Evolutionary conservation across 306 rosid species (phyloP).

Genomic region (Prunus dulcis): DNA sequence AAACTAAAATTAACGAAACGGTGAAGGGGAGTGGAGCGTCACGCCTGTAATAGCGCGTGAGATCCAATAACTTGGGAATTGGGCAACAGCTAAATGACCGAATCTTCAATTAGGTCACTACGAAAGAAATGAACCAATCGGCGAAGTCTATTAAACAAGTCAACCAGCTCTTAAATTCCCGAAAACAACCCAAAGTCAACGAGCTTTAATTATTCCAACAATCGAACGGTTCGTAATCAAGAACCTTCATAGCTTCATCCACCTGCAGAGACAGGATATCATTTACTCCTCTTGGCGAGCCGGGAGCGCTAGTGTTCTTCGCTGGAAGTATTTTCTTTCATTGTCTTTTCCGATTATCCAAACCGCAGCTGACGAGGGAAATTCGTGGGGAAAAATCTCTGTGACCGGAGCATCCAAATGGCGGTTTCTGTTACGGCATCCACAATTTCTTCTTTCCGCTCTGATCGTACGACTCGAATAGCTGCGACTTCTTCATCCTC

Average conservation of each 20-base stretch:
- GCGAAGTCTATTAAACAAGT: background rate
- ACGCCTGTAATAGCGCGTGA: background rate
- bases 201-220: background rate
- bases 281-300: background rate
- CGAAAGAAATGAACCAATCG: background rate
- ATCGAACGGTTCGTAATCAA: background rate
- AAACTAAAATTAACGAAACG: too few relatives aligned
- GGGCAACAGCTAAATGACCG: background rate
- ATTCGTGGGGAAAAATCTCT: background rate
- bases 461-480: conserved; percentile 34
- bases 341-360: conserved; percentile 21
- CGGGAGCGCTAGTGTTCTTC: background rate
- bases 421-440: conserved; percentile 63
- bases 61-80: background rate
- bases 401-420: conserved; percentile 34
- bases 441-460: conserved; percentile 31
- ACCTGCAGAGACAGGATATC: background rate
- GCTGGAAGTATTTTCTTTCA: background rate
- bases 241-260: background rate
- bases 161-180: background rate
- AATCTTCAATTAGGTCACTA: background rate
- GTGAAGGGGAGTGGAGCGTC: too few relatives aligned
- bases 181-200: background rate
- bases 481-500: conserved; percentile 24
- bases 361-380: background rate